Percentiles rank a stretch among this genome's conserved stretches.
Evolutionary conservation across 2,329 filamentous ascomycete genomes (phyloP).

Genomic region (Metarhizium rileyi): DNA sequence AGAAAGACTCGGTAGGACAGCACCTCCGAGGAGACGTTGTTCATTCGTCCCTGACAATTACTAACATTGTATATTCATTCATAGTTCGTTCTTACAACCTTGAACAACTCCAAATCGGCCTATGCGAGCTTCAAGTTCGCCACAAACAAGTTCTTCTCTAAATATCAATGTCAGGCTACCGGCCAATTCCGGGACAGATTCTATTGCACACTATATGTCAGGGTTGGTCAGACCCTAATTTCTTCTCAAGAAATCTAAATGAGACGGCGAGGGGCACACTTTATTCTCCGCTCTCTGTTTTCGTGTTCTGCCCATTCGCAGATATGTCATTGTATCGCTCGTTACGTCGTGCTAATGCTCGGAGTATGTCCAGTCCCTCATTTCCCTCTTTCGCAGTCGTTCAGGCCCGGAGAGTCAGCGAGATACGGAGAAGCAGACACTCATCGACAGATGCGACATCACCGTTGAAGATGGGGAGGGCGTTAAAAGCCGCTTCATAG

Average conservation of each 20-base stretch:
- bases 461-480: constrained; percentile 61
- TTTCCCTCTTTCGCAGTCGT: constrained; percentile 66
- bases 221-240: constrained; percentile 31
- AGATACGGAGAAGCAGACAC: constrained; percentile 54
- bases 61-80: neutral
- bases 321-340: neutral
- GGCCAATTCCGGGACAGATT: constrained; percentile 49
- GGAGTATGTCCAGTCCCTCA: constrained; percentile 39
- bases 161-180: constrained; percentile 54
- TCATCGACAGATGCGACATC: constrained; percentile 66
- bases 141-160: constrained; percentile 59
- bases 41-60: neutral
- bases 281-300: too few relatives aligned
- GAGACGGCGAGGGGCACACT: too few relatives aligned
- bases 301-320: too few relatives aligned
- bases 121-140: constrained; percentile 65
- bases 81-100: constrained; percentile 61
- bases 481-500: constrained; percentile 62
- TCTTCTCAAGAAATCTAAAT: too few relatives aligned
- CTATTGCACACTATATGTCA: constrained; percentile 66
- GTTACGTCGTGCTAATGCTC: neutral
- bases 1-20: constrained; percentile 49
- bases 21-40: neutral
- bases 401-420: constrained; percentile 45
- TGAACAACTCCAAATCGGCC: constrained; percentile 73